These are phyloP conservation scores for Leptographium radiaticola DNA, from an alignment of 2,329 filamentous ascomycete species.

Conservation along the genomic window DNA sequence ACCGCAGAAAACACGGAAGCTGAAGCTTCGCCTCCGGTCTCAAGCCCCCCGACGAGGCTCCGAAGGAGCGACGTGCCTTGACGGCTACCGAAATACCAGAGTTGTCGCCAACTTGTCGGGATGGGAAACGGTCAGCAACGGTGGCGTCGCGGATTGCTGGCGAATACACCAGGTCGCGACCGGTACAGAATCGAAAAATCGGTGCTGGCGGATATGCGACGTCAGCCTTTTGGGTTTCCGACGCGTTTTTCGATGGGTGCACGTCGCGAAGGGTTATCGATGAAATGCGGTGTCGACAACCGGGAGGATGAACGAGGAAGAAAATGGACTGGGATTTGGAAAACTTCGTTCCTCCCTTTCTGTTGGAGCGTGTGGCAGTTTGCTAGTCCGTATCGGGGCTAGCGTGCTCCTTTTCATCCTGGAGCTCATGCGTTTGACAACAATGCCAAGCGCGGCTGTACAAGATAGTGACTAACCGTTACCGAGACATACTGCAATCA, in stretches of 20 bases:
- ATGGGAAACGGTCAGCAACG: constrained; percentile 12
- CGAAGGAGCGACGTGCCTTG: constrained; percentile 19
- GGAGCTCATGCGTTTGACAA: background rate
- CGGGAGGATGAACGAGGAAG: constrained; percentile 3
- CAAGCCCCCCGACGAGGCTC: constrained; percentile 21
- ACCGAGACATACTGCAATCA: accelerated
- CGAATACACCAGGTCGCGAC: background rate
- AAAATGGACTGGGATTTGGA: constrained; percentile 20
- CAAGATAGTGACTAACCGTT: background rate
- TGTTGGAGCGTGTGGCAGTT: constrained; percentile 9
- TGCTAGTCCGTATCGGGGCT: constrained; percentile 21
- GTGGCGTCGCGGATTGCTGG: background rate
- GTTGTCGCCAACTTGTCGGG: constrained; percentile 30
- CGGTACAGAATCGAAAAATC: constrained; percentile 1
- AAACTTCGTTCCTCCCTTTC: constrained; percentile 25
- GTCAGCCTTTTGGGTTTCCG: constrained; percentile 26
- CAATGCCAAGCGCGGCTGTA: background rate
- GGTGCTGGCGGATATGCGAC: background rate
- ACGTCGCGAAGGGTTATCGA: constrained; percentile 1
- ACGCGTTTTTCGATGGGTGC: constrained; percentile 40
- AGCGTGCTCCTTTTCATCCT: constrained; percentile 13
- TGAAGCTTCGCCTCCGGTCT: background rate
- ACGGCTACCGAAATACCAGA: constrained; percentile 18
- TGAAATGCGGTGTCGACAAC: constrained; percentile 23
- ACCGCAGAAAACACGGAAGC: background rate